Evolutionary conservation across 192 early-diverging fungal genomes (phyloP).

Genomic region (Endogone sp.): DNA sequence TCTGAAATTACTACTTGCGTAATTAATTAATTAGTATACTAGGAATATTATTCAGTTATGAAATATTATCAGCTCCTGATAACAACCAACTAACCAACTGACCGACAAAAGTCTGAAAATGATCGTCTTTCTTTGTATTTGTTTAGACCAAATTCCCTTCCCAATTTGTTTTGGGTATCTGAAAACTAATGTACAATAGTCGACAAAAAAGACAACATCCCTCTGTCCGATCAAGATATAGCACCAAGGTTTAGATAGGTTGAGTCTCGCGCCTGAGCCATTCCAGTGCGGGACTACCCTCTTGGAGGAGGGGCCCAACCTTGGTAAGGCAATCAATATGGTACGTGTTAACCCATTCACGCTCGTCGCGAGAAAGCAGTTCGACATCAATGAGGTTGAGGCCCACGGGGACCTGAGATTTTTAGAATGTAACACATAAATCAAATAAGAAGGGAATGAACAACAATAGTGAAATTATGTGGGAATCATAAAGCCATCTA

Average conservation of each 20-base stretch:
- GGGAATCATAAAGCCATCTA: not conserved
- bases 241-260: slow-evolving; percentile 47
- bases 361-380: slow-evolving; percentile 72
- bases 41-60: too few relatives aligned
- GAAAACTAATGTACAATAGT: not conserved
- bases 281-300: slow-evolving; percentile 59
- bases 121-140: too few relatives aligned
- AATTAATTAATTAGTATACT: too few relatives aligned
- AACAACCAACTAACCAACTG: too few relatives aligned
- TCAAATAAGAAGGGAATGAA: not conserved
- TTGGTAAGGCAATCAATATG: slow-evolving; percentile 70
- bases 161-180: too few relatives aligned
- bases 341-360: slow-evolving; percentile 86
- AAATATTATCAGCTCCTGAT: too few relatives aligned
- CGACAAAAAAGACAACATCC: not conserved
- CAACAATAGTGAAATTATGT: slow-evolving; percentile 16
- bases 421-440: too few relatives aligned
- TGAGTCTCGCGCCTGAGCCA: slow-evolving; percentile 86
- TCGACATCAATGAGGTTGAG: slow-evolving; percentile 71
- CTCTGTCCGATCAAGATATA: not conserved
- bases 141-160: too few relatives aligned
- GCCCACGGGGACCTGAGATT: slow-evolving; percentile 85
- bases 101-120: too few relatives aligned
- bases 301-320: slow-evolving; percentile 73
- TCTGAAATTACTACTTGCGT: too few relatives aligned